Base-by-base conservation (phyloP, 2,329 filamentous ascomycete species). In the Aspergillus cejpii region DNA sequence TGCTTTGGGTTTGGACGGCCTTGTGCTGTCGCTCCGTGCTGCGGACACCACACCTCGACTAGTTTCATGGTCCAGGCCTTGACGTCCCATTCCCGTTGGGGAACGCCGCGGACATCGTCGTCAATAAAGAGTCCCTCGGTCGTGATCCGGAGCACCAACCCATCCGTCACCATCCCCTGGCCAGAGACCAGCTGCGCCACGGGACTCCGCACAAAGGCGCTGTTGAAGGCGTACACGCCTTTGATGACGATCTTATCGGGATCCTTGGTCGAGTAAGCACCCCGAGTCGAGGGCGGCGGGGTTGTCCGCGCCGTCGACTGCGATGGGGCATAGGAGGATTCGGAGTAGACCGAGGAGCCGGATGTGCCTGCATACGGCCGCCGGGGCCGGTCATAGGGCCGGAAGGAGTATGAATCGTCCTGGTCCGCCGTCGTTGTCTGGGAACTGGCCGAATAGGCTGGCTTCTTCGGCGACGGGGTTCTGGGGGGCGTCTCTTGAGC, bases 21-120 rank as follows among this genome's bases (percentile, higher is more conserved):
- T 19, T 47, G 48, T 53, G 66, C 64, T 57, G 65, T 67, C 54
- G 67, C 64, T 62, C 71, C 72, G 64, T 78, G 71, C 65, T 83
- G 79, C 60, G 79, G 76, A 61, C 84, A 89, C 80, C 84, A 87
- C 73, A 92, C 83, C 78, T 97, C 92, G 67, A 94, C 81, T 53
- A 85, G 74, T 71, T 94, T 96, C 69, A 98, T 79, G 34, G 89
- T 95, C 92, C 92, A 97, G 20, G 91, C 90, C 68, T 97, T 97
- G 62, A 97, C 82, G 65, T 98, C 92, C 92, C 92, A 98, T 70
- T 98, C 92, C 48, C 92, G 82, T 69, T 97, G 89, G n/a, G 87
- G 83, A 12, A 96, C 87, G 50, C 83, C 82, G 36, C 90, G 83
- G 41, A 96, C 80, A 65, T 97, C 92, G 65, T 98, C 92, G 64